A percentile compares a stretch with the other conserved stretches of the same genome.
Conservation (phyloP, 1,284 basidiomycete species). For the Trichosporon sp. region DNA sequence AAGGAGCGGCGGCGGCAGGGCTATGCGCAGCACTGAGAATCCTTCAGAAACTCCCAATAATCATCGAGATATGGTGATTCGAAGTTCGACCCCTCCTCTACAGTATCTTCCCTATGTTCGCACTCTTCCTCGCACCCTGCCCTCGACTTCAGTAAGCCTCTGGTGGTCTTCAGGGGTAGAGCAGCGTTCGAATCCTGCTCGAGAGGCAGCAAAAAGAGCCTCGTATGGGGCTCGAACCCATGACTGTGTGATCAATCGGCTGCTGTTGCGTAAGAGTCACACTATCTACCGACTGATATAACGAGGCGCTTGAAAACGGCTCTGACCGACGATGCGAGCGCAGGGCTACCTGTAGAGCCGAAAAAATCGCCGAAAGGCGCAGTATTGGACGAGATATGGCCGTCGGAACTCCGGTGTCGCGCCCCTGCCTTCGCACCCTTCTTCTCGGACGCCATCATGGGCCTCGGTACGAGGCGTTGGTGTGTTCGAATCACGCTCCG, state of each 20-base stretch:
- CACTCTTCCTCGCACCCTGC: not conserved
- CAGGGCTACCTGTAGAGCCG: not conserved
- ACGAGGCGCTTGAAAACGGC: not conserved
- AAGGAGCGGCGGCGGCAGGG: not conserved
- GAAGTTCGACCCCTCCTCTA: not conserved
- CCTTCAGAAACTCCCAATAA: not conserved
- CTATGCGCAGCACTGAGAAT: not conserved
- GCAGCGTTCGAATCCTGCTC: not conserved
- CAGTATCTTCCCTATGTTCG: too few relatives aligned
- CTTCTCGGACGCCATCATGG: too few relatives aligned
- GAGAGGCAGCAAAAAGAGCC: slow-evolving; percentile 4
- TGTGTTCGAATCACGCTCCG: too few relatives aligned
- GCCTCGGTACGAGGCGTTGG: too few relatives aligned
- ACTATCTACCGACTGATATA: too few relatives aligned
- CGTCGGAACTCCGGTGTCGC: not conserved
- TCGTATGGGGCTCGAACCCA: slow-evolving; percentile 20
- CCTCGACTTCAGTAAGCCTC: not conserved
- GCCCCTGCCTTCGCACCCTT: not conserved
- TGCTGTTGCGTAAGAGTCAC: too few relatives aligned
- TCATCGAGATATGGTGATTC: not conserved
- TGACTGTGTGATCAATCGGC: slow-evolving; percentile 17
- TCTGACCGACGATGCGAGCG: not conserved
- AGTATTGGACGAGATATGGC: not conserved
- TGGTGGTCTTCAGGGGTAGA: not conserved
- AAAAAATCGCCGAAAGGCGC: not conserved